These are phyloP conservation scores for Kwoniella pini DNA, from an alignment of 768 basidiomycete species.

Conservation along the genomic window DNA sequence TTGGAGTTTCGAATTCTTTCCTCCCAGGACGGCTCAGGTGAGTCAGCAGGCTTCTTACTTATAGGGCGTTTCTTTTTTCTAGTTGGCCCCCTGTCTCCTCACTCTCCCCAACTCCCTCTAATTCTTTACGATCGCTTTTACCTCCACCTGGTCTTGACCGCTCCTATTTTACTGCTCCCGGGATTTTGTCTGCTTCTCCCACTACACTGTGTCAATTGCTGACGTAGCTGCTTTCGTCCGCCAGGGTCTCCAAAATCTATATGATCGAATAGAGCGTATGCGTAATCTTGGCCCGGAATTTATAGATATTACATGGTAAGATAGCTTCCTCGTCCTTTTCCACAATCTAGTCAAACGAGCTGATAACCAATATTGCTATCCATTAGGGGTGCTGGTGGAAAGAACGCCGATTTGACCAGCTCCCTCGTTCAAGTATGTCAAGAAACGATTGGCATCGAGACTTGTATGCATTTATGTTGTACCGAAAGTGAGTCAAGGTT, in stretches of 20 bases:
- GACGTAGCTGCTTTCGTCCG: too few relatives aligned
- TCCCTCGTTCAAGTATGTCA: constrained; percentile 95
- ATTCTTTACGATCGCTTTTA: too few relatives aligned
- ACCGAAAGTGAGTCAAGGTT: constrained; percentile 67
- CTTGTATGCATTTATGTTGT: constrained; percentile 98
- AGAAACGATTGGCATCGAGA: constrained; percentile 87
- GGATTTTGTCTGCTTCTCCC: background rate
- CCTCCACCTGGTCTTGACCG: too few relatives aligned
- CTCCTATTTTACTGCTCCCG: too few relatives aligned
- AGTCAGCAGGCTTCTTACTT: too few relatives aligned
- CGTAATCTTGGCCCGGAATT: constrained; percentile 91
- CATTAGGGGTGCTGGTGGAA: constrained; percentile 89
- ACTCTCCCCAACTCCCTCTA: too few relatives aligned
- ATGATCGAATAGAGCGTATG: constrained; percentile 99
- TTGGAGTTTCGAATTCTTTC: constrained; percentile 99
- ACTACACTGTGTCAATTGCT: background rate
- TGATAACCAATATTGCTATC: background rate
- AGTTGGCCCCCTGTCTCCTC: too few relatives aligned
- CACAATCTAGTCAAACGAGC: background rate
- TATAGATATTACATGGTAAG: constrained; percentile 92
- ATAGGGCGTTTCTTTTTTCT: too few relatives aligned
- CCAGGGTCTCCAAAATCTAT: constrained; percentile 88
- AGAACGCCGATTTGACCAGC: constrained; percentile 89
- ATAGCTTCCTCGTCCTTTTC: background rate
- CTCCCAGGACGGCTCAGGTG: constrained; percentile 91